A percentile compares a stretch with the other conserved stretches of the same genome.
These are phyloP conservation scores for Tagetes erecta DNA, from an alignment of 129 eudicot species.

Conservation along the genomic window DNA sequence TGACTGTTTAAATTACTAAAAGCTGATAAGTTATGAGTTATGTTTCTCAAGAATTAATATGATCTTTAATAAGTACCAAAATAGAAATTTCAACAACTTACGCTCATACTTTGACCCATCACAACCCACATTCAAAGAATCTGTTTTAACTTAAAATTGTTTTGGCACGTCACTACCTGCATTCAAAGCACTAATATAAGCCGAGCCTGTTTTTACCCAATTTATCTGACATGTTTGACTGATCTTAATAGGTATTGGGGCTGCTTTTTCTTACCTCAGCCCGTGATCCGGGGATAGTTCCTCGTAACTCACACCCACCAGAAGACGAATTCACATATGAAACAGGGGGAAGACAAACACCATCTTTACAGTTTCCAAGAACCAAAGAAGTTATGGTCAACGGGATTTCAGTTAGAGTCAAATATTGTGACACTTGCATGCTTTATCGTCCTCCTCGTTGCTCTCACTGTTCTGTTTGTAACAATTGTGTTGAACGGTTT, in stretches of 20 bases:
- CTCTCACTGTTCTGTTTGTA: slow-evolving; percentile 93
- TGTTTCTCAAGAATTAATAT: too few relatives aligned
- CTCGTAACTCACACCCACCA: slow-evolving; percentile 87
- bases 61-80: background rate
- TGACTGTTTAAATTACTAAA: too few relatives aligned
- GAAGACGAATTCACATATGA: slow-evolving; percentile 81
- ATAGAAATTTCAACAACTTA: background rate
- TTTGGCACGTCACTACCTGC: background rate
- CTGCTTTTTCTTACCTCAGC: slow-evolving; percentile 75
- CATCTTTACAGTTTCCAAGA: slow-evolving; percentile 74
- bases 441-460: slow-evolving; percentile 95
- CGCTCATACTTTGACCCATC: background rate
- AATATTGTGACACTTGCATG: slow-evolving; percentile 97
- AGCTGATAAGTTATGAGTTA: too few relatives aligned
- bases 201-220: background rate
- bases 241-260: slow-evolving; percentile 57
- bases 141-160: background rate
- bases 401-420: slow-evolving; percentile 79
- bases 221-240: slow-evolving; percentile 8
- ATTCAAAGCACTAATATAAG: background rate
- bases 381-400: slow-evolving; percentile 93
- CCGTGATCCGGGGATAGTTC: slow-evolving; percentile 90
- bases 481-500: slow-evolving; percentile 92
- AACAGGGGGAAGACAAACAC: slow-evolving; percentile 78
- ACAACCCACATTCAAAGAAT: background rate